These are phyloP conservation scores for Daldinia decipiens DNA, from an alignment of 495 filamentous ascomycete genomes.

Conservation along the genomic window DNA sequence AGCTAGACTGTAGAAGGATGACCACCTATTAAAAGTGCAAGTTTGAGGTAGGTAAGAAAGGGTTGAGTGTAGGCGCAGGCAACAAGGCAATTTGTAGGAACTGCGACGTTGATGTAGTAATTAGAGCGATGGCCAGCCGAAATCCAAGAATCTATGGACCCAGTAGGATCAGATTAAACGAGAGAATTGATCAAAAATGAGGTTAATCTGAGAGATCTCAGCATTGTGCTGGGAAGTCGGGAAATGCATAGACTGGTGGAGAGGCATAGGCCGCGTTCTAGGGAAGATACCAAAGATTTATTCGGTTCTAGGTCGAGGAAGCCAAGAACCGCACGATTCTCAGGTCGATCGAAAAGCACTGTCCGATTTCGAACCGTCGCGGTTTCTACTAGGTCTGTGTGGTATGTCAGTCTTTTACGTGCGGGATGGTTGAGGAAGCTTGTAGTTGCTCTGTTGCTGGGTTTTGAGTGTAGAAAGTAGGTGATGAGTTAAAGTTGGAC, in stretches of 20 bases:
- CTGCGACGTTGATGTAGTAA: conserved; percentile 10
- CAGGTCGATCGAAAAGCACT: conserved; percentile 8
- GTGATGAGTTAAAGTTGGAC: not conserved
- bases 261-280: not conserved
- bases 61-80: not conserved
- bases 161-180: conserved; percentile 8
- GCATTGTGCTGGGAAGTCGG: conserved; percentile 16
- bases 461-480: not conserved
- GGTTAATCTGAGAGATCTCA: conserved; percentile 11
- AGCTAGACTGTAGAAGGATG: not conserved
- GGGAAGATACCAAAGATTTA: not conserved
- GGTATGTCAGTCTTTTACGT: not conserved
- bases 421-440: not conserved
- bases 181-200: conserved; percentile 25
- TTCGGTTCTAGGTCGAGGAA: conserved; percentile 6
- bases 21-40: not conserved
- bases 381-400: not conserved
- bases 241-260: conserved; percentile 8
- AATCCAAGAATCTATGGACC: conserved; percentile 16
- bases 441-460: conserved; percentile 5
- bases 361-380: conserved; percentile 1
- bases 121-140: conserved; percentile 6
- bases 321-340: not conserved
- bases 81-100: not conserved
- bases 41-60: conserved; percentile 12